Evolutionary conservation across 2,329 filamentous ascomycete genomes (phyloP), one percentile per base, ranked within the genome.

Genomic region (Diaporthe ampelina): DNA sequence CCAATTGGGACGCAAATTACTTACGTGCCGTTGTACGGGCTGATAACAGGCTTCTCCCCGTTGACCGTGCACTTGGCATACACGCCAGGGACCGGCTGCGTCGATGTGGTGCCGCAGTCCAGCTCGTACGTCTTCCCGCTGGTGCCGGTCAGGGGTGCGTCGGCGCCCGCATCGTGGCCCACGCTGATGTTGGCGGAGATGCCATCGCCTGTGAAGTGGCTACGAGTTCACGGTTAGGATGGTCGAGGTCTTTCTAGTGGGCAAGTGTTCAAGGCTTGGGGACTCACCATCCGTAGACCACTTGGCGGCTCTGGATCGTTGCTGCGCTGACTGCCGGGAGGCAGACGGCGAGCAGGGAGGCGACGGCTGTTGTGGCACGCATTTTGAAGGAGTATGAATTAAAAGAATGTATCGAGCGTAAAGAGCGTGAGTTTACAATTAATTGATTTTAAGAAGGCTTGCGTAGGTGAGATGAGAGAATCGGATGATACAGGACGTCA

Each of bases 61-160:
- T 67, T 52, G 21, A 67, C 61, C 11, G 43, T 67, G 45, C 61
- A 67, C 61, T 67, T 67, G 26, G 61, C 61, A 26, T 19, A 37
- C 6, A 67, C 43, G 8, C 43, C 43, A 17, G 61, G 43, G 13
- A 67, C 15, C 3, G 19, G 19, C 11, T 35, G 61, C 13, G 61
- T 67, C 26, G 43, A 50, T 19, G 61, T 67, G 0, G 61, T 67
- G 19, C 61, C 61, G 7, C 61, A 67, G 21, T 67, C 43, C 43
- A 67, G 45, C 61, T 24, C 29, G 61, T 67, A 67, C 6, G 26
- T 67, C 29, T 50, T 67, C 5, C 61, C 61, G 29, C 61, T 67
- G 13, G 43, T 24, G 6, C 61, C 61, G 43, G 43, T 67, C 2
- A 67, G 10, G 4, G 61, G 61, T 4, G 26, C 43, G 8, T 67